phyloP scores from a whole-genome alignment of 768 basidiomycete species.

The Melanogaster broomeanus region DNA sequence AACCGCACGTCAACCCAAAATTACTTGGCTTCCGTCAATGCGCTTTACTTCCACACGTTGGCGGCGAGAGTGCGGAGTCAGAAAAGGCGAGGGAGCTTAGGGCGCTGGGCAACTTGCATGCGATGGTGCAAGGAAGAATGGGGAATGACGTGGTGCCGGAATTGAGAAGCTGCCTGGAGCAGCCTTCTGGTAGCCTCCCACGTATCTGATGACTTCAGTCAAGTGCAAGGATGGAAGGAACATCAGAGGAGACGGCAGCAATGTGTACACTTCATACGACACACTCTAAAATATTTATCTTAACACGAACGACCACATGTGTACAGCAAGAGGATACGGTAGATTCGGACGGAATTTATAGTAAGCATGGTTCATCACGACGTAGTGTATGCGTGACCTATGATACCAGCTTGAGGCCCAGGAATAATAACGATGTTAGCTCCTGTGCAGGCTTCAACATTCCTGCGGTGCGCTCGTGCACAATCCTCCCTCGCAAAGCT shows the following conservation, averaged over 20 bases:
- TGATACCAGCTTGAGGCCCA: constrained; percentile 1
- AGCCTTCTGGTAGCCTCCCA: neutral
- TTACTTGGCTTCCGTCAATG: constrained; percentile 74
- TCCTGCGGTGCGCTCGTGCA: neutral
- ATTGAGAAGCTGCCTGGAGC: neutral
- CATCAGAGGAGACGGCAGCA: no score
- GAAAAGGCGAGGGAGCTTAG: constrained; percentile 77
- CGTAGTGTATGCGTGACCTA: neutral
- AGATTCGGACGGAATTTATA: neutral
- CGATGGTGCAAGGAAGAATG: constrained; percentile 58
- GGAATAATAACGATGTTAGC: neutral
- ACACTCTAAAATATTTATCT: neutral
- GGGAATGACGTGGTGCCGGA: constrained; percentile 68
- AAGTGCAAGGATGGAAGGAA: no score
- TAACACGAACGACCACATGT: neutral
- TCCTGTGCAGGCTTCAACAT: neutral
- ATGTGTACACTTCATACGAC: no score
- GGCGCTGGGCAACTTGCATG: constrained; percentile 67
- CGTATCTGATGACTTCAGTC: no score
- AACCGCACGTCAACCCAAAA: constrained; percentile 73
- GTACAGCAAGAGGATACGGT: no score
- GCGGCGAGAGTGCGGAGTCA: constrained; percentile 75
- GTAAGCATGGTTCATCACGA: neutral
- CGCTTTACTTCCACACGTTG: constrained; percentile 86
- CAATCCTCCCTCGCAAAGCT: neutral